Percentiles rank a stretch among this genome's conserved stretches.
phyloP scores from a whole-genome alignment of 768 basidiomycete genomes.

The Cystobasidiopsis lactophilus region DNA sequence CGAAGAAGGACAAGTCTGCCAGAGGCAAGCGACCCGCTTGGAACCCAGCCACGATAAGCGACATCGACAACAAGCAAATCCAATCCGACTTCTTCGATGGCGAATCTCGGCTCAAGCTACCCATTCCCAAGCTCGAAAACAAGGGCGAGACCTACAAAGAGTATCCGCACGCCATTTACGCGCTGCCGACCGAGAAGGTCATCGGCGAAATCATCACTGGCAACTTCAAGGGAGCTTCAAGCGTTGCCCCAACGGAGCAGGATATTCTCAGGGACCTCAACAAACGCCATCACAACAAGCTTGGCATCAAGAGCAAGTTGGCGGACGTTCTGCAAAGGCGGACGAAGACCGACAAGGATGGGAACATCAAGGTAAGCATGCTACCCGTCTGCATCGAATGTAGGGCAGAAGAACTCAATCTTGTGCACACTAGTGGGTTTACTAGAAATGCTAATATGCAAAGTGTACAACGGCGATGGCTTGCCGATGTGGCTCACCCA shows the following conservation, averaged over 20 bases:
- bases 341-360: constrained; percentile 29
- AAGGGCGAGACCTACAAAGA: constrained; percentile 6
- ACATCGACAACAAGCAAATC: constrained; percentile 38
- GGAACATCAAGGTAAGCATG: constrained; percentile 17
- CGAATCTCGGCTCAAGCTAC: constrained; percentile 11
- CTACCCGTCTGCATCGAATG: no score
- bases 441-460: no score
- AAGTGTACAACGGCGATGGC: no score
- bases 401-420: no score
- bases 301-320: constrained; percentile 52
- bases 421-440: no score
- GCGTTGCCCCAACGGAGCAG: constrained; percentile 37
- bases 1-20: constrained; percentile 25
- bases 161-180: constrained; percentile 28
- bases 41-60: constrained; percentile 42
- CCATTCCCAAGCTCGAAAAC: constrained; percentile 10
- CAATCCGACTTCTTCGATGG: constrained; percentile 41
- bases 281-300: constrained; percentile 32
- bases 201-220: constrained; percentile 47
- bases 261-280: constrained; percentile 43
- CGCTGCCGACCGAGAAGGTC: constrained; percentile 56
- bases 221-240: constrained; percentile 38
- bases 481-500: no score
- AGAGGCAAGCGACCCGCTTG: constrained; percentile 33
- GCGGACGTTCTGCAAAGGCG: constrained; percentile 48